Evolutionary conservation across 257 asterid species (phyloP).

Genomic region (Catharanthus roseus): DNA sequence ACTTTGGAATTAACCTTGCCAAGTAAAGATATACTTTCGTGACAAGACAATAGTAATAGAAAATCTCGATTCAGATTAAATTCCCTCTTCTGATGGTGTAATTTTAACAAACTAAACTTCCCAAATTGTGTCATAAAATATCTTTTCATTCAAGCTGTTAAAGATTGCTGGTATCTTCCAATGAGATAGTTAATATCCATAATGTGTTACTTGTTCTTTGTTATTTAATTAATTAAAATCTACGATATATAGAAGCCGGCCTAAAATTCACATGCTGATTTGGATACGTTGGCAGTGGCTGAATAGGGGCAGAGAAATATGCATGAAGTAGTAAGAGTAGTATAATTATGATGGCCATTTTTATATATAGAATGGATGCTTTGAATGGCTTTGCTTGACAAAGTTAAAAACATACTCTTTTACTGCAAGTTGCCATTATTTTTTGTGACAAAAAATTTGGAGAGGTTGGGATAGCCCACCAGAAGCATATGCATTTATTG

Average conservation of each 20-base stretch:
- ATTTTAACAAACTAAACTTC: too few species aligned
- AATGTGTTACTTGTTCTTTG: too few species aligned
- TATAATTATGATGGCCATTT: background rate
- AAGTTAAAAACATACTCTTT: background rate
- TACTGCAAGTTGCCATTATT: background rate
- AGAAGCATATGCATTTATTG: slow-evolving; percentile 7
- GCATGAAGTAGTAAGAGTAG: background rate
- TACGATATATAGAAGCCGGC: background rate
- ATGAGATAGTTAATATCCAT: too few species aligned
- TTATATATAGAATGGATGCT: background rate
- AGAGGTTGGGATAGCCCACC: background rate
- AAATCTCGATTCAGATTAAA: too few species aligned
- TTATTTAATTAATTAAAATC: too few species aligned
- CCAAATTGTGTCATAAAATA: too few species aligned
- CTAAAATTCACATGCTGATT: background rate
- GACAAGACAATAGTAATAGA: too few species aligned
- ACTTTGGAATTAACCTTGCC: too few species aligned
- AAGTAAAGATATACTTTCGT: too few species aligned
- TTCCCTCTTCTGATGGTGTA: too few species aligned
- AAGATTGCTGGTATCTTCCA: too few species aligned
- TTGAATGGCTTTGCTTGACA: background rate
- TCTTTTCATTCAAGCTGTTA: too few species aligned
- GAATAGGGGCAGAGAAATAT: background rate
- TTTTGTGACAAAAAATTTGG: background rate
- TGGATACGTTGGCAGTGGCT: background rate